Evolutionary conservation across 2,329 filamentous ascomycete genomes (phyloP), one percentile per base, ranked within the genome.

Genomic region (Acrocalymma vagum): DNA sequence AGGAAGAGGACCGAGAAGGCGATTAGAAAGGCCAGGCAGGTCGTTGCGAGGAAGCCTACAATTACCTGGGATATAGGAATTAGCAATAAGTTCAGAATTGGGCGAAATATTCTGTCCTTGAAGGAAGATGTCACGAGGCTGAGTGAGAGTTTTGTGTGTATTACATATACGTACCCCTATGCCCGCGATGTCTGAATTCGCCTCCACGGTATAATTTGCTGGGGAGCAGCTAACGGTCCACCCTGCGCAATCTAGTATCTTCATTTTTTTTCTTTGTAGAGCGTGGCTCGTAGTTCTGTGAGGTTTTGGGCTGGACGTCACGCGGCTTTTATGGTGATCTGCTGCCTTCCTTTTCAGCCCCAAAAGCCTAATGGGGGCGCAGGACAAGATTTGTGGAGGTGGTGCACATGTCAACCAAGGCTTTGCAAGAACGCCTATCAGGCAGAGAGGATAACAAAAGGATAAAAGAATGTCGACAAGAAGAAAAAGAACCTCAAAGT

Each of bases 141-240:
- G 7, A 9, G 7, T 8, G 9, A 13, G 9, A 13, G 6, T n/a
- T n/a, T n/a, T 9, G 9, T 9, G 21, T 22, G 25, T 5, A 20
- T 11, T 16, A 36, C 5, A n/a, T 22, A 25, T 4, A 46, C 54
- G 14, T 48, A 64, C 61, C 3, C 61, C 61, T 11, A 63, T 48
- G 6, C 61, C 61, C 35, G 61, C 61, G 22, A 65, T 57, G 45
- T 65, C 61, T 13, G 61, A 52, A 45, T 65, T 58, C 13, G 61
- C 59, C 2, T 43, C 27, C 3, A 65, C 51, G 8, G 10, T 27
- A 17, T 55, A 40, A 13, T 51, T 48, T 6, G 29, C 40, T 14
- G 24, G 17, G 1, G 15, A 25, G 25, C 60, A 63, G 25, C 56
- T 33, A 2, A 38, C 28, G 20, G 37, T 42, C n/a, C 28, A 29